Evolutionary conservation across 2,329 filamentous ascomycete species (phyloP).

Genomic region (Monilinia aucupariae): DNA sequence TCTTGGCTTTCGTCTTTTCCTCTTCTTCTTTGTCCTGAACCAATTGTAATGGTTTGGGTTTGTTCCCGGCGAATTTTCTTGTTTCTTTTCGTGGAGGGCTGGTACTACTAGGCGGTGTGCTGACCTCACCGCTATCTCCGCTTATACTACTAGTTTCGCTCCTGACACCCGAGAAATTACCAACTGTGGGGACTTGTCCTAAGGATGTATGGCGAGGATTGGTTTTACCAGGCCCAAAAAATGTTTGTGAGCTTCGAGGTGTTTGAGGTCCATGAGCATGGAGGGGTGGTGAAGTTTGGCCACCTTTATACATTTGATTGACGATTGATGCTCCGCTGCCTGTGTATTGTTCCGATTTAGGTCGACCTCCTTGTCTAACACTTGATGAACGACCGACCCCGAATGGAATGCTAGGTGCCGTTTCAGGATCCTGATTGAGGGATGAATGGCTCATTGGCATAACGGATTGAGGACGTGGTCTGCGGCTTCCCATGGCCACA

Average conservation of each 20-base stretch:
- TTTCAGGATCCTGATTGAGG: conserved; percentile 58
- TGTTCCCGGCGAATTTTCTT: conserved; percentile 60
- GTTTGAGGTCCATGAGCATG: conserved; percentile 45
- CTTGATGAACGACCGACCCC: conserved; percentile 50
- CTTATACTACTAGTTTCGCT: conserved; percentile 51
- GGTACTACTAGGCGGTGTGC: conserved; percentile 43
- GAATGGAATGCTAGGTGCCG: conserved; percentile 71
- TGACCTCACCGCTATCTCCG: conserved; percentile 56
- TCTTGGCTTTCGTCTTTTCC: conserved; percentile 48
- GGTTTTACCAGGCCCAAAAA: conserved; percentile 54
- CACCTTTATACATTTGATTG: conserved; percentile 83
- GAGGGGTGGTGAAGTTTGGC: conserved; percentile 53
- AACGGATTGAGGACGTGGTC: conserved; percentile 52
- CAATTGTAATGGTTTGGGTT: conserved; percentile 77
- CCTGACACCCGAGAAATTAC: conserved; percentile 62
- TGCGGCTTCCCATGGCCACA: conserved; percentile 44
- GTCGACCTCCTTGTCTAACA: conserved; percentile 46
- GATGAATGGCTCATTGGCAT: conserved; percentile 43
- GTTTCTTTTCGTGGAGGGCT: conserved; percentile 55
- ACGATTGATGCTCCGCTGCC: conserved; percentile 62
- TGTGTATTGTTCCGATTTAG: conserved; percentile 59
- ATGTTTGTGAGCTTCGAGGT: conserved; percentile 56
- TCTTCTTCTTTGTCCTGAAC: conserved; percentile 64
- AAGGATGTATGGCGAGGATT: conserved; percentile 48
- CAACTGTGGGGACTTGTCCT: conserved; percentile 45